Evolutionary conservation across 2,329 filamentous ascomycete genomes (phyloP).

Genomic region (Dothiorella sarmentorum): DNA sequence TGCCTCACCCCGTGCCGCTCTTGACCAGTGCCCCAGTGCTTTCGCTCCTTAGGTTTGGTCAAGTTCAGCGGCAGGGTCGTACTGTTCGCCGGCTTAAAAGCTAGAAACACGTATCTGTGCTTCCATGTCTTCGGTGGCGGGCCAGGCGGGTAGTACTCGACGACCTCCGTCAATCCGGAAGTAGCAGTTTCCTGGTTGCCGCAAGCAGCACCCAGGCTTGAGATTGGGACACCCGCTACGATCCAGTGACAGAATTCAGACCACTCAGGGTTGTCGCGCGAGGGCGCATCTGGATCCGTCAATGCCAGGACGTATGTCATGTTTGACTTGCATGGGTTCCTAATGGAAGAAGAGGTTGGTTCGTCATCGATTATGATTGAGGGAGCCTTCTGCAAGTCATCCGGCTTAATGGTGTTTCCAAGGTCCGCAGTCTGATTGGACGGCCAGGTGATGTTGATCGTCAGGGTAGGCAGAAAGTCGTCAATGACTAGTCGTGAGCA

Average conservation of each 20-base stretch:
- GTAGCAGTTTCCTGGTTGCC: neutral
- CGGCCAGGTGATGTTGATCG: constrained; percentile 49
- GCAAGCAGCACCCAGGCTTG: neutral
- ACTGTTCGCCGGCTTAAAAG: constrained; percentile 46
- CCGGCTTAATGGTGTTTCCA: constrained; percentile 49
- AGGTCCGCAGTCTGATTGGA: constrained; percentile 44
- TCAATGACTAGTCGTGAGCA: constrained; percentile 49
- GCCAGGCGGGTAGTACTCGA: constrained; percentile 52
- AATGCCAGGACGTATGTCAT: constrained; percentile 49
- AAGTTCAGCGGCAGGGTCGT: constrained; percentile 42
- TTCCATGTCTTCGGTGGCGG: constrained; percentile 55
- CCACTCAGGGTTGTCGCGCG: constrained; percentile 52
- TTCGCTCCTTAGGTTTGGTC: constrained; percentile 46
- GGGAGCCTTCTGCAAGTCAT: constrained; percentile 42
- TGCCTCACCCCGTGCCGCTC: constrained; percentile 49
- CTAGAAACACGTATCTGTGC: constrained; percentile 57
- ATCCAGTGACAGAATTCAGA: constrained; percentile 59
- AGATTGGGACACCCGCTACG: constrained; percentile 35
- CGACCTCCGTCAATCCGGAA: constrained; percentile 35
- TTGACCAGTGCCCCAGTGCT: constrained; percentile 55
- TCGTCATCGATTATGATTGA: constrained; percentile 38
- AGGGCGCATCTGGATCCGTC: constrained; percentile 59
- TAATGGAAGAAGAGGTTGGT: constrained; percentile 22
- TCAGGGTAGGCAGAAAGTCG: constrained; percentile 55
- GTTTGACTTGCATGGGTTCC: constrained; percentile 24